Evolutionary conservation across 441 rosid genomes (phyloP), one percentile per base, ranked within the genome.

Genomic region (Rhodomyrtus psidioides): DNA sequence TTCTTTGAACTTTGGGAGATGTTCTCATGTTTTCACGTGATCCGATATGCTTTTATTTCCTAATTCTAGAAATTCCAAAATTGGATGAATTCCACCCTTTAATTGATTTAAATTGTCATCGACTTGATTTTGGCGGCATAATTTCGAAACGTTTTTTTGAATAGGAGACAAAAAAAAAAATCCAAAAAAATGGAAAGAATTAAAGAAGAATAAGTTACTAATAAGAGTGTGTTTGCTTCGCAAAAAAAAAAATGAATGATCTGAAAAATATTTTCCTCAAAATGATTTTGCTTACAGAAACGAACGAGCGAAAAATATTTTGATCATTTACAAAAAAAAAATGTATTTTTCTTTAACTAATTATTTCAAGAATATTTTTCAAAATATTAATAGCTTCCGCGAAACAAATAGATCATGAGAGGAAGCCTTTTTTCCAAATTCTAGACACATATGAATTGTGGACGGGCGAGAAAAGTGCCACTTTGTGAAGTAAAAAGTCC

Each of bases 221-320:
- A n/a, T n/a, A 9, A 7, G 70, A 19, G 6, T 7, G 8, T 4
- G 23, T 15, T 28, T 15, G 0, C 7, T 27, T 4, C 2, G 0
- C 4, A 2, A 0, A 60, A 59, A n/a, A n/a, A n/a, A 60, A 59
- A 60, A 60, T 28, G 1, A 60, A 15, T 0, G 0, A 27, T 60
- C 4, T 1, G 0, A 2, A 7, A 60, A 15, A 60, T 0, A 7
- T 60, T 60, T 60, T 60, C 0, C 6, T 27, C 28, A 27, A 27
- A 27, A 27, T 7, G 2, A 60, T 27, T 6, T 7, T 1, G 5
- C 8, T 60, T 15, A 0, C 28, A 3, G 27, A 27, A 60, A 27
- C 28, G 16, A 60, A 0, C 7, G 3, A 27, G 6, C 6, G 28
- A 0, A 59, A 59, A 27, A 14, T 27, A 58, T 58, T 58, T n/a